These are phyloP conservation scores for Diaporthe sp. DNA, from an alignment of 2,329 filamentous ascomycete species.

Conservation along the genomic window DNA sequence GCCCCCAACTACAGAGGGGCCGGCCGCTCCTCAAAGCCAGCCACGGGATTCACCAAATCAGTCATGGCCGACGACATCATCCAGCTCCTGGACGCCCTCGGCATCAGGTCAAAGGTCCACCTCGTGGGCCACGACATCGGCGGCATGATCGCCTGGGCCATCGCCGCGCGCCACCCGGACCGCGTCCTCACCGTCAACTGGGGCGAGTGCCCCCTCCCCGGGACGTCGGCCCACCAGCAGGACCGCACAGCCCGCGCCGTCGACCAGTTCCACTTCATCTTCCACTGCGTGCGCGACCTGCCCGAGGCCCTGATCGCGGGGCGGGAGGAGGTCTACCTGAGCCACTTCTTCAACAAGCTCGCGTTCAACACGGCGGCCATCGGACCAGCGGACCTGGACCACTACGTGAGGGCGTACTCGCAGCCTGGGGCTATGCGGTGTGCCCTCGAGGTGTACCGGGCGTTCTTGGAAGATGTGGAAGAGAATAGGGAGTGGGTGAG, in stretches of 20 bases:
- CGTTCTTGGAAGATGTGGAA: not conserved
- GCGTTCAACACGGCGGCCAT: not conserved
- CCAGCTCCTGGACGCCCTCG: slow-evolving; percentile 49
- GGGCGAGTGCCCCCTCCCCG: slow-evolving; percentile 59
- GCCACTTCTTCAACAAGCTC: slow-evolving; percentile 18
- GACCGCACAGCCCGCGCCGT: slow-evolving; percentile 8
- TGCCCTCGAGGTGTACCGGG: not conserved
- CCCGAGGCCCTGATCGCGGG: slow-evolving; percentile 10
- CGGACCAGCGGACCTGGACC: not conserved
- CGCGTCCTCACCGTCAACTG: slow-evolving; percentile 54
- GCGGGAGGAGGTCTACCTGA: not conserved
- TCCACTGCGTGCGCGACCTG: slow-evolving; percentile 9
- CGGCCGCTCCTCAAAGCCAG: slow-evolving; percentile 53
- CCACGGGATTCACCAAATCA: slow-evolving; percentile 56
- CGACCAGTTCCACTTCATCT: slow-evolving; percentile 32
- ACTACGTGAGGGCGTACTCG: slow-evolving; percentile 2
- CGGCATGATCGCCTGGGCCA: slow-evolving; percentile 58
- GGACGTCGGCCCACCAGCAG: slow-evolving; percentile 50
- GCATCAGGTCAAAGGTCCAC: slow-evolving; percentile 55
- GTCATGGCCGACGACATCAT: slow-evolving; percentile 57
- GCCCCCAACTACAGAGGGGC: slow-evolving; percentile 58
- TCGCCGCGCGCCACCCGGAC: slow-evolving; percentile 53
- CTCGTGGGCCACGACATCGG: slow-evolving; percentile 63
- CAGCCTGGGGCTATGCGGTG: not conserved
- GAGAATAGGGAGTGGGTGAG: not conserved